phyloP scores from a whole-genome alignment of 2,329 filamentous ascomycete species.

The Sclerotinia minor region DNA sequence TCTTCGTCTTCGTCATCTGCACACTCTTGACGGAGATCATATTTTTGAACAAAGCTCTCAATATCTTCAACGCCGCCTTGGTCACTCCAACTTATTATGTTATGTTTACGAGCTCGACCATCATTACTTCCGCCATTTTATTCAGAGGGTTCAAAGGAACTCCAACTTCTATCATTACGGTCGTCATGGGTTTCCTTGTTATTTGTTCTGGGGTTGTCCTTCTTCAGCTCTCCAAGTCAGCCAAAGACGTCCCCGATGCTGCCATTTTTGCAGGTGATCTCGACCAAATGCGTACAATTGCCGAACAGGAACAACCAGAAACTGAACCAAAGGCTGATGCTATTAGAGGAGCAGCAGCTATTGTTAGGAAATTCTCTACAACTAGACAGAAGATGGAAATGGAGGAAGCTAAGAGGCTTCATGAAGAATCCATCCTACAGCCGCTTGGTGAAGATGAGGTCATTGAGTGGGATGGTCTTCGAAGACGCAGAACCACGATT shows the following conservation, averaged over 20 bases:
- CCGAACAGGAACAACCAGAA: slow-evolving; percentile 93
- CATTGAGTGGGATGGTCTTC: slow-evolving; percentile 85
- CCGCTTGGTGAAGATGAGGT: slow-evolving; percentile 76
- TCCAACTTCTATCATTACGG: slow-evolving; percentile 74
- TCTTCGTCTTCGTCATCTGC: slow-evolving; percentile 85
- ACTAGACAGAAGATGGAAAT: slow-evolving; percentile 75
- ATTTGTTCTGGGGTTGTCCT: slow-evolving; percentile 93
- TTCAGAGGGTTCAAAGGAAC: slow-evolving; percentile 95
- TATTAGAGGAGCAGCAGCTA: slow-evolving; percentile 85
- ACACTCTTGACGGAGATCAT: slow-evolving; percentile 93
- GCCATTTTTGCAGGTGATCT: slow-evolving; percentile 91
- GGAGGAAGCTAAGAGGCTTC: slow-evolving; percentile 74
- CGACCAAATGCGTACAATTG: slow-evolving; percentile 92
- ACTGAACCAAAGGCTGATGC: slow-evolving; percentile 95
- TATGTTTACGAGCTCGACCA: slow-evolving; percentile 94
- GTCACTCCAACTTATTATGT: slow-evolving; percentile 99
- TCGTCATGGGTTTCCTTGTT: slow-evolving; percentile 88
- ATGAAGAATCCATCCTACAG: slow-evolving; percentile 75
- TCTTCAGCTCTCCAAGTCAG: slow-evolving; percentile 94
- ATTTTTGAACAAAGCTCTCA: slow-evolving; percentile 97
- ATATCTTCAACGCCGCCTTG: slow-evolving; percentile 92
- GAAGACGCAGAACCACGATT: slow-evolving; percentile 65
- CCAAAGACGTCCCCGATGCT: slow-evolving; percentile 93
- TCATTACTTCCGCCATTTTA: slow-evolving; percentile 87
- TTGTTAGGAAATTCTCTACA: slow-evolving; percentile 78